Conservation (phyloP, 306 rosid genomes). For the Lupinus albus region DNA sequence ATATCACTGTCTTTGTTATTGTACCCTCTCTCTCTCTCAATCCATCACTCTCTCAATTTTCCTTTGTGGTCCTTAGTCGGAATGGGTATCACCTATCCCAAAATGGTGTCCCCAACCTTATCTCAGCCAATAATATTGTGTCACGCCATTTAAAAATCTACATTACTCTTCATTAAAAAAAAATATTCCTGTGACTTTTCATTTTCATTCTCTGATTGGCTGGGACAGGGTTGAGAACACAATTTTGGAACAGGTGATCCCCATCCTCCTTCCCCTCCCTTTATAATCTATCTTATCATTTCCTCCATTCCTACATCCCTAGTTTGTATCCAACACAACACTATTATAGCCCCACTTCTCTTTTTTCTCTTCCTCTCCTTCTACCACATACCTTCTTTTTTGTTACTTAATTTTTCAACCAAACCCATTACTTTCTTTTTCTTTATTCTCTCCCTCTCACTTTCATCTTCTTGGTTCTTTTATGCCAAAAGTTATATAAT, state of each 20-base stretch:
- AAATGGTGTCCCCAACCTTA: too few species aligned
- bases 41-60: conserved; percentile 21
- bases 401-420: neutral
- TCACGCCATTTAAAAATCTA: too few species aligned
- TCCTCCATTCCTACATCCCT: conserved; percentile 54
- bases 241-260: too few species aligned
- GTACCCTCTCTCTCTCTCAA: conserved; percentile 45
- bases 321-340: conserved; percentile 33
- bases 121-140: too few species aligned
- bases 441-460: neutral
- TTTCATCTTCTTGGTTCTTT: neutral
- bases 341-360: conserved; percentile 12
- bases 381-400: conserved; percentile 4
- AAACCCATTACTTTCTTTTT: neutral
- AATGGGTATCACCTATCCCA: too few species aligned
- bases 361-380: neutral
- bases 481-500: conserved; percentile 15
- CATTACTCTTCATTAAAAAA: too few species aligned
- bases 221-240: too few species aligned
- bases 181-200: too few species aligned
- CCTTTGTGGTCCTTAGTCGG: conserved; percentile 68
- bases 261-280: conserved; percentile 62
- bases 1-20: conserved; percentile 64
- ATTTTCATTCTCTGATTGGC: too few species aligned
- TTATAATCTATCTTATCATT: conserved; percentile 72